phyloP scores from a whole-genome alignment of 768 basidiomycete genomes.

The Kwoniella botswanensis region DNA sequence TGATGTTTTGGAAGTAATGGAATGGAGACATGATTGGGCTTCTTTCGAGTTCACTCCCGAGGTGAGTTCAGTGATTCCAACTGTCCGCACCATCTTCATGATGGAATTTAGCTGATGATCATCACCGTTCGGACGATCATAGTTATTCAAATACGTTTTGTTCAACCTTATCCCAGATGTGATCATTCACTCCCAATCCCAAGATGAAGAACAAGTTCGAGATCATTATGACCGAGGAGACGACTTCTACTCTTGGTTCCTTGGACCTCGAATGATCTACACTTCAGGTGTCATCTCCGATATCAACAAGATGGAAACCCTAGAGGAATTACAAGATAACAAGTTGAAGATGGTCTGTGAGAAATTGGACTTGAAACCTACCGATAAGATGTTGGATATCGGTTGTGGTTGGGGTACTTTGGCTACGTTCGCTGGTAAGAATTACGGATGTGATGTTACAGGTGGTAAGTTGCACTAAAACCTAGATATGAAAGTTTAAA shows the following conservation, averaged over 20 bases:
- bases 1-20: conserved; percentile 93
- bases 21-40: conserved; percentile 94
- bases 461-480: conserved; percentile 62
- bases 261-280: conserved; percentile 70
- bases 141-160: conserved; percentile 90
- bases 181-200: conserved; percentile 82
- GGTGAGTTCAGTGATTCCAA: conserved; percentile 30
- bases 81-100: background rate
- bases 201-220: conserved; percentile 94
- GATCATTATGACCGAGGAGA: conserved; percentile 97
- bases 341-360: conserved; percentile 94
- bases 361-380: conserved; percentile 86
- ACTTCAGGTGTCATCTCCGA: conserved; percentile 87
- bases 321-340: conserved; percentile 97
- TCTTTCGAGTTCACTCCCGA: conserved; percentile 87
- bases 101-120: too few species aligned
- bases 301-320: conserved; percentile 72
- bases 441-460: conserved; percentile 93
- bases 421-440: conserved; percentile 91
- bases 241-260: conserved; percentile 88
- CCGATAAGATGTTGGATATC: conserved; percentile 66
- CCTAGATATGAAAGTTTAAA: background rate
- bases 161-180: conserved; percentile 89
- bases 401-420: conserved; percentile 93
- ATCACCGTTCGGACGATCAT: too few species aligned